Base-by-base conservation (phyloP, 2,329 filamentous ascomycete genomes). In the Cytospora chrysosperma region DNA sequence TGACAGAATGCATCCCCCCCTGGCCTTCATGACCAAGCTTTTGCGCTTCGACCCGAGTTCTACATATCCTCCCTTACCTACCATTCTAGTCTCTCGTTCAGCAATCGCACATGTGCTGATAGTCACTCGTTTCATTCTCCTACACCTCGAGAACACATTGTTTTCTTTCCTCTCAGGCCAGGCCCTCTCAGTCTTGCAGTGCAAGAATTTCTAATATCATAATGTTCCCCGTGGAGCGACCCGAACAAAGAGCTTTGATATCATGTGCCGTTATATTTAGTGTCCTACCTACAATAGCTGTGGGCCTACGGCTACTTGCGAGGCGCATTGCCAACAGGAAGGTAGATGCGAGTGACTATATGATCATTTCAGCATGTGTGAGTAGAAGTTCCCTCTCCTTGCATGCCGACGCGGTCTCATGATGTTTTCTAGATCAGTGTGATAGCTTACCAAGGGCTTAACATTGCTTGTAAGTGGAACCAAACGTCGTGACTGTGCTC, bases 221-320 rank as follows among this genome's bases (percentile, higher is more conserved):
- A 34, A 58, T 37, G 19, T 58, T 58, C n/a, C 56, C 56, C 6
- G 56, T 58, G 13, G 56, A 50, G 28, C 28, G 56, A 10, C 21
- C 56, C 28, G 30, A 58, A 17, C 28, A 50, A 30, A 50, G 17
- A 26, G 27, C 56, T 34, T 30, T 50, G 43, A 50, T 58, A 34
- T 34, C n/a, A 50, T 58, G 56, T 12, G 56, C 56, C 4, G 30
- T 58, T 17, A 34, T 58, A 8, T 58, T 58, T 26, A 34, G 56
- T 19, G 37, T 58, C 13, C 28, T 50, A 7, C 56, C 54, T 24
- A 59, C 21, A 28, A 62, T 19, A 27, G 54, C 59, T 37, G 56
- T 58, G 19, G 56, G 56, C n/a, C 15, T 82, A 82, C 66, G 43
- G 13, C 24, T 58, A 9, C 26, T 50, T 17, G 56, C 56, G 27